Conservation (phyloP, 345 rosid genomes). For the Eucalyptus sp. region DNA sequence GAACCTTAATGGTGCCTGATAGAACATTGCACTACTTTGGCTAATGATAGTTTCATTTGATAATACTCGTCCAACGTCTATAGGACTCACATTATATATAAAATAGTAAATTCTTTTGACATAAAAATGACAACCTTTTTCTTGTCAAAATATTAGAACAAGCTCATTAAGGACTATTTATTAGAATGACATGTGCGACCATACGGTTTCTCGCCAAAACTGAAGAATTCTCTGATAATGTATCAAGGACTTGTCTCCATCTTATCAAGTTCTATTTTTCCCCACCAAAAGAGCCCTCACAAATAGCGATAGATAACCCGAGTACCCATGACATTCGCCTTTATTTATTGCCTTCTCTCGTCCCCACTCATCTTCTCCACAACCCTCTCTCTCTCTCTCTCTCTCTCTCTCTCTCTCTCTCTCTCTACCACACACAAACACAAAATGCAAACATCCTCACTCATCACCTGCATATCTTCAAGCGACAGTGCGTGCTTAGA, state of each 20-base stretch:
- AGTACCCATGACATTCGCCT: background rate
- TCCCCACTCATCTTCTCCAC: constrained; percentile 15
- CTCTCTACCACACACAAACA: background rate
- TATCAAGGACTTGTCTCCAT: background rate
- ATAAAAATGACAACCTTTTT: background rate
- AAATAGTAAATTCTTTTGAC: background rate
- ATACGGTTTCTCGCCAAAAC: background rate
- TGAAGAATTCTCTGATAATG: background rate
- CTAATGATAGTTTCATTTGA: background rate
- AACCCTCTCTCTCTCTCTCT: background rate
- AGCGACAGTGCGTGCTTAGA: constrained; percentile 21
- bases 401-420: background rate
- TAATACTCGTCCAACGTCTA: background rate
- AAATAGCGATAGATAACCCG: background rate
- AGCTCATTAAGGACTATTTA: background rate
- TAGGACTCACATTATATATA: background rate
- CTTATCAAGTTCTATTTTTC: background rate
- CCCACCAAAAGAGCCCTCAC: background rate
- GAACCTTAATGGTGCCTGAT: background rate
- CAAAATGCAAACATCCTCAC: constrained; percentile 32
- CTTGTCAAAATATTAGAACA: background rate
- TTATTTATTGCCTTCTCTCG: constrained; percentile 4
- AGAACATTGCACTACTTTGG: background rate
- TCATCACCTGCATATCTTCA: constrained; percentile 25
- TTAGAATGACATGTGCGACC: background rate